Conservation (phyloP, 116 monocot species). For the Papilionanthe hybrid region DNA sequence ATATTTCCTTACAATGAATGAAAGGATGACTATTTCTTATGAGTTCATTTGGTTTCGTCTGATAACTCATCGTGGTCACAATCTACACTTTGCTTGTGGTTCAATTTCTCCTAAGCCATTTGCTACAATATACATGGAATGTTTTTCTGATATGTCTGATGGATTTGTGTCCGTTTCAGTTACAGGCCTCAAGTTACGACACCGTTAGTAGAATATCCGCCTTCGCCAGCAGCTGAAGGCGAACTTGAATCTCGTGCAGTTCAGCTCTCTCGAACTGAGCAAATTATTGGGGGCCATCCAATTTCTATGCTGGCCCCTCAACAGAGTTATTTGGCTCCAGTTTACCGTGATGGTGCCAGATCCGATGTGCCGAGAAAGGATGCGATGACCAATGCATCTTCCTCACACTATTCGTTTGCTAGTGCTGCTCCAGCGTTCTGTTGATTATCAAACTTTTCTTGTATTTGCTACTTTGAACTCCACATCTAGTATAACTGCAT, state of each 20-base stretch:
- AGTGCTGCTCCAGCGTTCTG: conserved; percentile 1
- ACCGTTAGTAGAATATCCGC: not conserved
- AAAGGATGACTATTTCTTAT: too few relatives aligned
- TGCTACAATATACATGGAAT: not conserved
- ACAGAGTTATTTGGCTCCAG: not conserved
- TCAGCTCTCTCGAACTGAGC: not conserved
- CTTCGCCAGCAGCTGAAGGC: not conserved
- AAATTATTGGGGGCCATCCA: too few relatives aligned
- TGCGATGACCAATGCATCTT: not conserved
- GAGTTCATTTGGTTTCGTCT: too few relatives aligned
- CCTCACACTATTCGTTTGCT: conserved; percentile 4
- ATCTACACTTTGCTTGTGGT: not conserved
- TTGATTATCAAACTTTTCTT: not conserved
- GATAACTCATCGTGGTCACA: too few relatives aligned
- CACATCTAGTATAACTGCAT: too few relatives aligned
- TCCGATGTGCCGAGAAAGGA: not conserved
- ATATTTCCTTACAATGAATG: too few relatives aligned
- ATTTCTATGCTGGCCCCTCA: not conserved
- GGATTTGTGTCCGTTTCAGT: not conserved
- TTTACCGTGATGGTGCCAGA: not conserved
- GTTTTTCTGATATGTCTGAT: not conserved
- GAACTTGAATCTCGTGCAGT: not conserved
- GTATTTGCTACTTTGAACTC: too few relatives aligned
- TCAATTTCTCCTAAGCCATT: not conserved
- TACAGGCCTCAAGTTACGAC: not conserved